Percentiles rank a stretch among this genome's conserved stretches.
These are phyloP conservation scores for Fusarium papillatum DNA, from an alignment of 2,329 filamentous ascomycete genomes.

Conservation along the genomic window DNA sequence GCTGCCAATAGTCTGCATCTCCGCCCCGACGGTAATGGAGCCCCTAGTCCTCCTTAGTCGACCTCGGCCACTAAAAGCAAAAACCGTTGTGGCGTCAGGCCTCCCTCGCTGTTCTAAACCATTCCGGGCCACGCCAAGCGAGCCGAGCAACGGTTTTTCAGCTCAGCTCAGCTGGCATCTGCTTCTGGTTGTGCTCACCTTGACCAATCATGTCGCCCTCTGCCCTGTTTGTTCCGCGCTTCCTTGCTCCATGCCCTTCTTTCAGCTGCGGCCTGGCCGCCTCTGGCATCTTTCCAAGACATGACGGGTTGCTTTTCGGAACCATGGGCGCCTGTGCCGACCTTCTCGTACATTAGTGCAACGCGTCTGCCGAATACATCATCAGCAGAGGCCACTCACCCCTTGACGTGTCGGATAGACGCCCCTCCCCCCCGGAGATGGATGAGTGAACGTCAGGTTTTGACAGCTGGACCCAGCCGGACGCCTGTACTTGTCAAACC, in stretches of 20 bases:
- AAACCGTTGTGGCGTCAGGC: constrained; percentile 45
- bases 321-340: constrained; percentile 4
- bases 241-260: constrained; percentile 31
- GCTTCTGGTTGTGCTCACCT: constrained; percentile 8
- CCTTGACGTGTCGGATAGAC: not conserved
- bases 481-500: not conserved
- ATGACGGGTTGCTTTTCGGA: constrained; percentile 7
- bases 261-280: constrained; percentile 33
- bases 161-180: constrained; percentile 43
- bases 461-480: constrained; percentile 3
- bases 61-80: constrained; percentile 42
- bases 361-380: constrained; percentile 3
- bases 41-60: constrained; percentile 30
- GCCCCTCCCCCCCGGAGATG: not conserved
- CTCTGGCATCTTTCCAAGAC: constrained; percentile 29
- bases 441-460: not conserved
- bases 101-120: constrained; percentile 36
- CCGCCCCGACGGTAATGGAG: constrained; percentile 40
- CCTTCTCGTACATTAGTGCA: constrained; percentile 13
- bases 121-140: constrained; percentile 36
- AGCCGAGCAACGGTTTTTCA: constrained; percentile 45
- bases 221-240: constrained; percentile 27
- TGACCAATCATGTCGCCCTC: constrained; percentile 27
- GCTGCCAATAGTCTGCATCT: constrained; percentile 43
- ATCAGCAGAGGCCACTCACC: not conserved